Percentiles rank a stretch among this genome's conserved stretches.
These are phyloP conservation scores for Aspergillus vadensis DNA, from an alignment of 2,329 filamentous ascomycete species.

Conservation along the genomic window DNA sequence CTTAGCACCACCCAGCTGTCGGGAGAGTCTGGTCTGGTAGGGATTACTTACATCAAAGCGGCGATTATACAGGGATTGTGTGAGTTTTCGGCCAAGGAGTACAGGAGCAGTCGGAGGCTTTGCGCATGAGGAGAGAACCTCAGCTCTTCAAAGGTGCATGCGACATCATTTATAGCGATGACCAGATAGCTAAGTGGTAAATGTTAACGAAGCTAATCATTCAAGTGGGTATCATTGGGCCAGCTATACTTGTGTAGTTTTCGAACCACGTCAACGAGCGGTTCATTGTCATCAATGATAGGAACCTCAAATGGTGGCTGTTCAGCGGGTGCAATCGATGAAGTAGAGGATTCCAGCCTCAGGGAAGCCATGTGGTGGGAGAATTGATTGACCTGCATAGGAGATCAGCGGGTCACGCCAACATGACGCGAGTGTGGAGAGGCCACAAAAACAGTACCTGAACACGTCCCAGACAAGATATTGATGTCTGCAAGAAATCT, in stretches of 20 bases:
- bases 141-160: slow-evolving; percentile 50
- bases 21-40: not conserved
- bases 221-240: not conserved
- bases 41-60: slow-evolving; percentile 54
- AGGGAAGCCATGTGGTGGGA: slow-evolving; percentile 9
- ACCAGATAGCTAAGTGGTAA: slow-evolving; percentile 38
- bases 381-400: not conserved
- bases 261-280: slow-evolving; percentile 41
- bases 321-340: slow-evolving; percentile 20
- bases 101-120: slow-evolving; percentile 41
- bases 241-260: slow-evolving; percentile 41
- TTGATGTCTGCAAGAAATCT: not conserved
- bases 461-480: not conserved
- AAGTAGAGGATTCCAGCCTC: slow-evolving; percentile 18
- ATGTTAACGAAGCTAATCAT: not conserved
- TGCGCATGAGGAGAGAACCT: slow-evolving; percentile 42
- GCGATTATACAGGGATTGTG: slow-evolving; percentile 48
- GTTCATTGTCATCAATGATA: slow-evolving; percentile 44
- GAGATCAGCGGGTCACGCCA: not conserved
- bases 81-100: slow-evolving; percentile 43
- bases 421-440: not conserved
- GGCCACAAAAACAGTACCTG: not conserved
- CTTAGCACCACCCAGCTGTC: not conserved
- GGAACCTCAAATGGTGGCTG: slow-evolving; percentile 41
- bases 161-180: slow-evolving; percentile 42